A percentile compares a stretch with the other conserved stretches of the same genome.
Conservation (phyloP, 2,329 filamentous ascomycete species). For the Xenosphaeropsis pyriputrescens region DNA sequence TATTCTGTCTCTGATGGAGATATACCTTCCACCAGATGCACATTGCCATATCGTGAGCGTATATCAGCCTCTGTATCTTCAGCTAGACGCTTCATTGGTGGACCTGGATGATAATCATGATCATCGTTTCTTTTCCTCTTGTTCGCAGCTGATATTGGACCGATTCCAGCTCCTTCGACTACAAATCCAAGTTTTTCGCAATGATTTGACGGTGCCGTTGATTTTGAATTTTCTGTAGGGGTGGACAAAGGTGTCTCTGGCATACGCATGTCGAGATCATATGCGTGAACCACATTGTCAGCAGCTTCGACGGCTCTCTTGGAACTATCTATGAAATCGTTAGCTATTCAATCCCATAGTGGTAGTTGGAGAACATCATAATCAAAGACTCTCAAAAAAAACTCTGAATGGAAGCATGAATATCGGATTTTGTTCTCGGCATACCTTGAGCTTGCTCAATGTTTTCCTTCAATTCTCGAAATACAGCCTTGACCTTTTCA, state of each 20-base stretch:
- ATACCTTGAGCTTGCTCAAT: constrained; percentile 57
- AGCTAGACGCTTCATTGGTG: constrained; percentile 13
- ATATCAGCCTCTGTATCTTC: constrained; percentile 7
- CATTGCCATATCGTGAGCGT: background rate
- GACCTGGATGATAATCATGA: constrained; percentile 7
- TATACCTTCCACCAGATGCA: no score
- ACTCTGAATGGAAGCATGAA: no score
- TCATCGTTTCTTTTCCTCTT: constrained; percentile 11
- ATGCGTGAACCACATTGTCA: constrained; percentile 63
- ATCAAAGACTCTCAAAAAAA: background rate
- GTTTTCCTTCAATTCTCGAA: constrained; percentile 48
- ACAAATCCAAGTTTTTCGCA: constrained; percentile 1
- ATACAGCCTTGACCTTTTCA: constrained; percentile 34
- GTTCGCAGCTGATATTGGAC: constrained; percentile 3
- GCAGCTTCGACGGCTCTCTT: constrained; percentile 58
- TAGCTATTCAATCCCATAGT: constrained; percentile 1
- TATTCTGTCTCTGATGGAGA: background rate
- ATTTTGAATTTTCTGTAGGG: constrained; percentile 6
- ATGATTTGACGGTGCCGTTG: constrained; percentile 1
- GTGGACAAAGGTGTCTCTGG: constrained; percentile 38
- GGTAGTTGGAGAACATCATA: background rate
- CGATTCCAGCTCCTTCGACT: constrained; percentile 1
- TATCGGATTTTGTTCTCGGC: constrained; percentile 5
- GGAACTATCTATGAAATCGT: constrained; percentile 40
- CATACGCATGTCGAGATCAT: constrained; percentile 61